Conservation (phyloP, 192 early-diverging fungal species). For the Backusella tuberculispora region DNA sequence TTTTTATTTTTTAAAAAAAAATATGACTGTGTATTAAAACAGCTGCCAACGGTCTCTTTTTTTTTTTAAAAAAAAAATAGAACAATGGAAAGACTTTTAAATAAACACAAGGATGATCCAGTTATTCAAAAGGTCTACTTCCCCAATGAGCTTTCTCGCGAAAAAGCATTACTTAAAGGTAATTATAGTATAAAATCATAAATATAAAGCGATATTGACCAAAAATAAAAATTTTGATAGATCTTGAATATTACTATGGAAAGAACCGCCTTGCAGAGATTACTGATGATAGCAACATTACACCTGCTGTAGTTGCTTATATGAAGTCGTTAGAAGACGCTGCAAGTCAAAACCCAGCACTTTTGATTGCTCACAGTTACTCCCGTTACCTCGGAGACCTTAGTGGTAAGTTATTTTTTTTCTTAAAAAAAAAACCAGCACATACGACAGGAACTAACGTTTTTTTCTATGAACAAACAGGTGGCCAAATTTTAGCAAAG, state of each 20-base stretch:
- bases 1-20: background rate
- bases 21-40: background rate
- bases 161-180: slow-evolving; percentile 44
- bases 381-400: slow-evolving; percentile 62
- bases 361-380: slow-evolving; percentile 59
- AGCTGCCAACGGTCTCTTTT: background rate
- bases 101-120: slow-evolving; percentile 51
- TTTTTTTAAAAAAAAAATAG: slow-evolving; percentile 22
- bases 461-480: slow-evolving; percentile 15
- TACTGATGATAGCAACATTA: slow-evolving; percentile 25
- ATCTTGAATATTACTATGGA: slow-evolving; percentile 56
- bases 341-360: slow-evolving; percentile 40
- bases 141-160: slow-evolving; percentile 51
- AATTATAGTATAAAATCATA: background rate
- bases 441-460: no score
- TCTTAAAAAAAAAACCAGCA: background rate
- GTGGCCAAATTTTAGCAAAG: slow-evolving; percentile 58
- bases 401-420: slow-evolving; percentile 29
- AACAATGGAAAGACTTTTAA: slow-evolving; percentile 49
- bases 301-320: slow-evolving; percentile 55
- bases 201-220: background rate
- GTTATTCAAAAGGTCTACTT: slow-evolving; percentile 54
- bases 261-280: slow-evolving; percentile 42
- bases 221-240: no score
- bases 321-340: slow-evolving; percentile 48